phyloP scores from a whole-genome alignment of 2,329 filamentous ascomycete genomes.

The Fusarium sp. region DNA sequence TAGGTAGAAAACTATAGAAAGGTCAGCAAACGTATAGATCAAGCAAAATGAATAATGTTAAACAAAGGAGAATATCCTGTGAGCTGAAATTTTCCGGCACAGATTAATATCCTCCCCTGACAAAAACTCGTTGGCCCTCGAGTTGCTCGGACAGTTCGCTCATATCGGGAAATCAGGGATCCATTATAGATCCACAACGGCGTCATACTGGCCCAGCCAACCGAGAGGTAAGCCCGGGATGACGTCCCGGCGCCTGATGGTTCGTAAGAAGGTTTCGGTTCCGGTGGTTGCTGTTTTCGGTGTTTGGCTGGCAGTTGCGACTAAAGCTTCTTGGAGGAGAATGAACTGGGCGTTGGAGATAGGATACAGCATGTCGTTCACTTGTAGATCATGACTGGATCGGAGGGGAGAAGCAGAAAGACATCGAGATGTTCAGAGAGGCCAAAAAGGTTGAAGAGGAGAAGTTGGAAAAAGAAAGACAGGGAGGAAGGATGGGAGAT shows the following conservation, averaged over 20 bases:
- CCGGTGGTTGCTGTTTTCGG: not conserved
- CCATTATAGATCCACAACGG: conserved; percentile 35
- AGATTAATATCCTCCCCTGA: not conserved
- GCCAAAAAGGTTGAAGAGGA: not conserved
- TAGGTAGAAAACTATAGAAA: not conserved
- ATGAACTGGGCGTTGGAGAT: not conserved
- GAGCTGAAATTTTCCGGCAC: not conserved
- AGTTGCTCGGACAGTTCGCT: conserved; percentile 14
- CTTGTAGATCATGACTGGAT: not conserved
- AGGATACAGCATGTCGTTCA: not conserved
- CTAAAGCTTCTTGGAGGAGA: not conserved
- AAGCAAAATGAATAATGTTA: not conserved
- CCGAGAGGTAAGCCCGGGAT: conserved; percentile 26
- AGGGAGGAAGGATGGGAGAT: not conserved
- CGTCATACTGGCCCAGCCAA: conserved; percentile 34
- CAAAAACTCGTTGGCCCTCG: not conserved
- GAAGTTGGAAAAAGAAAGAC: not conserved
- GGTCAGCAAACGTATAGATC: not conserved
- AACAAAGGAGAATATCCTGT: not conserved
- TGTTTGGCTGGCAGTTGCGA: not conserved
- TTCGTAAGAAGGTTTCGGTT: not conserved
- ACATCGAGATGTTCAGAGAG: not conserved
- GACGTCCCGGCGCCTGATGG: conserved; percentile 1
- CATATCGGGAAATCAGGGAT: conserved; percentile 24
- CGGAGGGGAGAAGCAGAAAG: not conserved